Conservation (phyloP, 2,329 filamentous ascomycete genomes). For the Colletotrichum sp. region DNA sequence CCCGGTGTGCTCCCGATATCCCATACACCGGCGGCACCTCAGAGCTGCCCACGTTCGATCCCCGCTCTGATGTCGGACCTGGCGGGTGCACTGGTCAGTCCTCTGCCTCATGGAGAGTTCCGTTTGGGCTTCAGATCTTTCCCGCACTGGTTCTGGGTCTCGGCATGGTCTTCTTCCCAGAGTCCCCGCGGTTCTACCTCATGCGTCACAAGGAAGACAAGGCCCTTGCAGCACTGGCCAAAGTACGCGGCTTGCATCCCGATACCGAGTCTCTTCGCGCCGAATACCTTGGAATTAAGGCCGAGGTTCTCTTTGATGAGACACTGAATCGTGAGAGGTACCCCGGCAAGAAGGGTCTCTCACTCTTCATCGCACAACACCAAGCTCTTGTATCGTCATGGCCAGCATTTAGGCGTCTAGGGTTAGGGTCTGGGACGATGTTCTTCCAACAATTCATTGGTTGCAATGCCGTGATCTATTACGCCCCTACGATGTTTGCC, state of each 20-base stretch:
- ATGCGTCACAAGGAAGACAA: slow-evolving; percentile 34
- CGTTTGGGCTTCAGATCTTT: slow-evolving; percentile 47
- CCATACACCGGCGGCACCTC: slow-evolving; percentile 49
- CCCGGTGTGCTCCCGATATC: slow-evolving; percentile 49
- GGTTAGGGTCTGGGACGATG: slow-evolving; percentile 32
- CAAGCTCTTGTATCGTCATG: slow-evolving; percentile 31
- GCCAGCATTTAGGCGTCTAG: slow-evolving; percentile 44
- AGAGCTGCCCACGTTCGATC: slow-evolving; percentile 43
- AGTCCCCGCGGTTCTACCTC: slow-evolving; percentile 38
- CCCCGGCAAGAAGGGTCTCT: slow-evolving; percentile 32
- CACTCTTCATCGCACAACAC: slow-evolving; percentile 35
- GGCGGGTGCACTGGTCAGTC: slow-evolving; percentile 46
- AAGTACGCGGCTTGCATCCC: slow-evolving; percentile 35
- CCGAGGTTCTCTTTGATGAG: slow-evolving; percentile 40
- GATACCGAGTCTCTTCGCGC: slow-evolving; percentile 30
- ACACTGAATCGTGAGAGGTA: slow-evolving; percentile 30
- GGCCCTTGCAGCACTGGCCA: slow-evolving; percentile 33
- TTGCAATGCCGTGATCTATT: slow-evolving; percentile 38
- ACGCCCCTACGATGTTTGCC: slow-evolving; percentile 49
- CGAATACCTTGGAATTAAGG: slow-evolving; percentile 41
- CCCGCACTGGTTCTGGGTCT: slow-evolving; percentile 61
- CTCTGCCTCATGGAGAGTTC: slow-evolving; percentile 48
- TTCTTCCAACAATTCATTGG: neutral
- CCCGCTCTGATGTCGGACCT: slow-evolving; percentile 41
- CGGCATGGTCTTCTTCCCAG: slow-evolving; percentile 59